Percentiles rank a stretch among this genome's conserved stretches.
Conservation (phyloP, 2,329 filamentous ascomycete genomes). For the Penicillium sp. region DNA sequence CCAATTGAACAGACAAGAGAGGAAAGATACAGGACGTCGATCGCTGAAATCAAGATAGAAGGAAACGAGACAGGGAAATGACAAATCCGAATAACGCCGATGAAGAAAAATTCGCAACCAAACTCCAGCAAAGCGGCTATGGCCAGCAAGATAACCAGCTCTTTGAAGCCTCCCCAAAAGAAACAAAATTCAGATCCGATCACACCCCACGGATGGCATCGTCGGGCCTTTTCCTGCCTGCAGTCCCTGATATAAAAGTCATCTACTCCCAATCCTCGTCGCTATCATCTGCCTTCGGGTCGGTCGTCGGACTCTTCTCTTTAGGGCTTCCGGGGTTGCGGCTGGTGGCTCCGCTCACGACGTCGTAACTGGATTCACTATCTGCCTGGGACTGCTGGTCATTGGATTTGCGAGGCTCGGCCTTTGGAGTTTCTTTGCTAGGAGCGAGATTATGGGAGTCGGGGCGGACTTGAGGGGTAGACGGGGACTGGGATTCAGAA, state of each 20-base stretch:
- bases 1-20: conserved; percentile 9
- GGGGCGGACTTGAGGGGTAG: conserved; percentile 49
- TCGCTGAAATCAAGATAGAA: conserved; percentile 26
- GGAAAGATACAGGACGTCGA: conserved; percentile 17
- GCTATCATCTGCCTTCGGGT: conserved; percentile 58
- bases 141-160: conserved; percentile 3
- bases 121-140: conserved; percentile 22
- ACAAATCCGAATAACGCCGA: conserved; percentile 20
- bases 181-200: not conserved
- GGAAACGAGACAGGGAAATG: conserved; percentile 19
- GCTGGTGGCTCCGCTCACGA: conserved; percentile 81
- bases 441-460: conserved; percentile 33
- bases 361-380: conserved; percentile 94
- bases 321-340: conserved; percentile 72
- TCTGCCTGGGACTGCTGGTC: conserved; percentile 89
- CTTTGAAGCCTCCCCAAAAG: not conserved
- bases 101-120: conserved; percentile 17
- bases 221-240: not conserved
- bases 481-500: conserved; percentile 50
- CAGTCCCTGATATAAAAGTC: not conserved
- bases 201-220: not conserved
- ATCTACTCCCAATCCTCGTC: conserved; percentile 78
- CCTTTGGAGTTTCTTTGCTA: conserved; percentile 59
- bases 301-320: conserved; percentile 46
- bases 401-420: conserved; percentile 73